Conservation (phyloP, 2,329 filamentous ascomycete genomes). For the Cercospora berteroae region DNA sequence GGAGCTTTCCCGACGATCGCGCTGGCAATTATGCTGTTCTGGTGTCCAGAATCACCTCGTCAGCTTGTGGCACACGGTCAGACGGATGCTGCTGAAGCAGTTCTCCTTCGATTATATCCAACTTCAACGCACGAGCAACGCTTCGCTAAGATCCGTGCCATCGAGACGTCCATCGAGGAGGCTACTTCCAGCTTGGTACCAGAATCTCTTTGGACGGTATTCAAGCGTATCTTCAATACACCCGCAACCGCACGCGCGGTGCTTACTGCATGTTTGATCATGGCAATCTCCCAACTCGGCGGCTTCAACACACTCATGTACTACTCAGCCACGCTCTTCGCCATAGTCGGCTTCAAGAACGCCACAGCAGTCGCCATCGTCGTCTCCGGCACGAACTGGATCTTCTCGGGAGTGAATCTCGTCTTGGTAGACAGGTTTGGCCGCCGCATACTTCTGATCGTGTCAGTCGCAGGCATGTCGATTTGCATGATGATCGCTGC, state of each 20-base stretch:
- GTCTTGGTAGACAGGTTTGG: constrained; percentile 49
- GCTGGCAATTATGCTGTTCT: neutral
- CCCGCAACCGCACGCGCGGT: neutral
- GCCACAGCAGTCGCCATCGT: constrained; percentile 49
- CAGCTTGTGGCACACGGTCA: neutral
- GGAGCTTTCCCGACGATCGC: neutral
- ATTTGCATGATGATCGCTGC: constrained; percentile 45
- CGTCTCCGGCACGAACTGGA: constrained; percentile 49
- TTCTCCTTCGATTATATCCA: neutral
- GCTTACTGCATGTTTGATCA: neutral
- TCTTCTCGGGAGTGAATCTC: constrained; percentile 52
- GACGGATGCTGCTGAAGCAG: neutral
- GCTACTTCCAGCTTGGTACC: neutral
- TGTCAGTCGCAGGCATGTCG: constrained; percentile 48
- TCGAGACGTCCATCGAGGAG: neutral
- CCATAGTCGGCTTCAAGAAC: constrained; percentile 43
- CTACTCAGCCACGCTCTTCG: neutral
- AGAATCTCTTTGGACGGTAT: neutral
- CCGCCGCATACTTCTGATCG: constrained; percentile 46
- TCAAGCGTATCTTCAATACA: neutral
- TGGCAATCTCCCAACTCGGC: neutral
- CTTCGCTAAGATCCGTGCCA: neutral
- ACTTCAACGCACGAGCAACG: neutral
- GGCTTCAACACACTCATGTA: neutral
- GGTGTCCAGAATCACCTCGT: neutral